Conservation (phyloP, 441 rosid genomes). For the Brassica hybrid region DNA sequence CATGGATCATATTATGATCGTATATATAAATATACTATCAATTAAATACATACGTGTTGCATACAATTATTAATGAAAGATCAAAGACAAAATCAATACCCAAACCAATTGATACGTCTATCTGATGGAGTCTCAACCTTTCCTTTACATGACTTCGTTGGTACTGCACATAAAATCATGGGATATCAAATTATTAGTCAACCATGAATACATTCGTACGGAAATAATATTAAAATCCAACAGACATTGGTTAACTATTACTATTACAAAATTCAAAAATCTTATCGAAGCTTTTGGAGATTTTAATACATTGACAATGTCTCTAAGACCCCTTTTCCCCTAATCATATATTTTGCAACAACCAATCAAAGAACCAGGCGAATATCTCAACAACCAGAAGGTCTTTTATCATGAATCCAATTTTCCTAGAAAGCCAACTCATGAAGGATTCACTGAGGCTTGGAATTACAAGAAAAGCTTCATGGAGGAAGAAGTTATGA, state of each 20-base stretch:
- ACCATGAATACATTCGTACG: constrained; percentile 13
- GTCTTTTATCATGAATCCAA: no score
- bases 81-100: not conserved
- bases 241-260: constrained; percentile 13
- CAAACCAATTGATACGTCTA: not conserved
- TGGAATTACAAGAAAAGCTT: no score
- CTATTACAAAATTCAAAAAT: not conserved
- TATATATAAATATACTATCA: not conserved
- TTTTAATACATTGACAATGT: constrained; percentile 8
- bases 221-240: constrained; percentile 6
- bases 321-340: not conserved
- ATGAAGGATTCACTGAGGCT: no score
- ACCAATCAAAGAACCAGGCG: constrained; percentile 9
- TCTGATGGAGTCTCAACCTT: constrained; percentile 15
- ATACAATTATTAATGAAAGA: not conserved
- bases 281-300: not conserved
- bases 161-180: not conserved
- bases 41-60: not conserved
- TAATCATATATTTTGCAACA: constrained; percentile 20
- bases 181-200: constrained; percentile 19
- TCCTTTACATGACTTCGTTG: constrained; percentile 9
- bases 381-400: no score
- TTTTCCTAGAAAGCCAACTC: no score
- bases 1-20: no score
- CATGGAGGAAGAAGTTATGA: no score